Base-by-base conservation (phyloP, 129 eudicot genomes). In the Oenanthe sinensis region DNA sequence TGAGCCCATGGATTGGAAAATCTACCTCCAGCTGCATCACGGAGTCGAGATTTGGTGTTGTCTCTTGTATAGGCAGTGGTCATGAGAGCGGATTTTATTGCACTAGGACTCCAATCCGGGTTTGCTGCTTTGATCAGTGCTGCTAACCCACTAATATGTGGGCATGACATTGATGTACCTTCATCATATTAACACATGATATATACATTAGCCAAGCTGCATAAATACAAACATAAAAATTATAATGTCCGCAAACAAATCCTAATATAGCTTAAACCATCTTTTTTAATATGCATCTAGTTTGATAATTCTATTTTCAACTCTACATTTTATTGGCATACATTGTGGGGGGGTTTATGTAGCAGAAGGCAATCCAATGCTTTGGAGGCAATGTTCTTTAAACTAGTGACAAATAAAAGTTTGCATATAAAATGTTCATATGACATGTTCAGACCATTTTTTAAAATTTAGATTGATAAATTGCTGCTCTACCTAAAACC, bases 121-220 rank as follows among this genome's bases (percentile, higher is more conserved):
- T 95, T 93, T 40, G 92, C 96, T 26, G 98, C 97, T 83, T 90
- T 91, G 30, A 95, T 78, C 62, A 95, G 73, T 75, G 97, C 98
- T 1, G 96, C 98, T 22, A 91, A 74, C 8, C 98, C 98, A 80
- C 97, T 91, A 24, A 95, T 90, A 75, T 95, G 98, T 2, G 98
- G 98, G 85, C 98, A 95, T 10, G 98, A 91, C 98, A 95, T 95
- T 2, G 98, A 95, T 76, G 98, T 91, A 80, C 98, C 98, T 91
- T 76, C 13, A 71, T 36, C 19, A 69, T 69, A 36, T 69, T 4
- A 24, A 26, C 36, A 24, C 71, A 77, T 10, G 30, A 76, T 28
- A 46, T 37, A 20, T 4, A 33, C 48, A 75, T 75, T 26, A 77
- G 62, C 65, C 1, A 45, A 10, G 26, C 33, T 50, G 63, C 45